Evolutionary conservation across 108 stramenopile genomes (phyloP).

Genomic region (Cyclotella kingstonii): DNA sequence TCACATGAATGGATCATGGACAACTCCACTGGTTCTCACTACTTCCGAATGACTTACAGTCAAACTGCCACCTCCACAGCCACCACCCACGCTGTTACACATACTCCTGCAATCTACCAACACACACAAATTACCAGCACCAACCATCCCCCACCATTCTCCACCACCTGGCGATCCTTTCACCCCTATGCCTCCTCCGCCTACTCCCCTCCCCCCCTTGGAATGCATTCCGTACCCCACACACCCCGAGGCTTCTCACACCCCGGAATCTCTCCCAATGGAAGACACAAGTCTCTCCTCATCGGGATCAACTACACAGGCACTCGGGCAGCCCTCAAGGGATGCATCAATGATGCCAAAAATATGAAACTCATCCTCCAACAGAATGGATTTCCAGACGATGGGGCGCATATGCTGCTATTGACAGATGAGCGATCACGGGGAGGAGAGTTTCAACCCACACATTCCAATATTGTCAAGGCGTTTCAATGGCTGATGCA

Average conservation of each 20-base stretch:
- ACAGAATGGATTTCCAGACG: constrained; percentile 36
- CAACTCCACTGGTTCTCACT: constrained; percentile 9
- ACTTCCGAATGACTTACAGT: constrained; percentile 26
- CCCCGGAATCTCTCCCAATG: constrained; percentile 29
- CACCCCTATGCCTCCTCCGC: constrained; percentile 20
- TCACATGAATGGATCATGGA: constrained; percentile 26
- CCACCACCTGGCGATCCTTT: constrained; percentile 27
- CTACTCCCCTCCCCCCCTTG: constrained; percentile 32
- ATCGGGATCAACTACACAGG: constrained; percentile 69
- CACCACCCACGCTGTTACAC: not conserved
- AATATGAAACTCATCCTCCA: constrained; percentile 49
- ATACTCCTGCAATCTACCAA: not conserved
- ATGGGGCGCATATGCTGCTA: constrained; percentile 49
- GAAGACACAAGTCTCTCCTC: constrained; percentile 43
- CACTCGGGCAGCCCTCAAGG: constrained; percentile 55
- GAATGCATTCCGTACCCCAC: constrained; percentile 20
- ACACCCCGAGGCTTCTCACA: constrained; percentile 2
- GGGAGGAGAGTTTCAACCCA: constrained; percentile 41
- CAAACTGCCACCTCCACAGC: not conserved
- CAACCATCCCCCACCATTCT: constrained; percentile 7
- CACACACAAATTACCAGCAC: not conserved
- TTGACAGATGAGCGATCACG: constrained; percentile 50
- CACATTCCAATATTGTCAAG: constrained; percentile 47
- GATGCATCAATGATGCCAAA: constrained; percentile 71
- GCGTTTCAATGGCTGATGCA: constrained; percentile 48